Evolutionary conservation across 176 grass and related monocot genomes (phyloP), one percentile per base, ranked within the genome.

Genomic region (Phoenix dactylifera): DNA sequence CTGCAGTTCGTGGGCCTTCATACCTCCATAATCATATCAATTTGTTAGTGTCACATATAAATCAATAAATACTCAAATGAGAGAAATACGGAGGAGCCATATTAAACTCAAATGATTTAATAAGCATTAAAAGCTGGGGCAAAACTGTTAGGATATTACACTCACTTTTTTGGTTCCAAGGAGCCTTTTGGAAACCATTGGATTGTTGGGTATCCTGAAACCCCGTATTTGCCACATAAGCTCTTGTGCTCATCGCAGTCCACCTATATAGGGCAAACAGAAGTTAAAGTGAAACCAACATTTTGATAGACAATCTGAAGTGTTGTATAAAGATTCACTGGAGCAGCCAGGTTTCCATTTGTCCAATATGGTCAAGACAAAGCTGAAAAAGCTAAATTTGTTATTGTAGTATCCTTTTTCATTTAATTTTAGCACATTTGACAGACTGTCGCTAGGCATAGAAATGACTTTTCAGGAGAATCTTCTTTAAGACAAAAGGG

Each of bases 161-260:
- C 83, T 83, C 53, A 97, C 93, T 85, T 97, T 80, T 88, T 91
- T 3, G 93, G 75, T 72, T 97, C 87, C 70, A 91, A 80, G 23
- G 93, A 91, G 58, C 93, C 93, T 79, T 97, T 91, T 22, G 93
- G 81, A 26, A 97, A 97, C 92, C 87, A 97, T 49, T 91, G 93
- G 59, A 97, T 75, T 80, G 93, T 97, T 59, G 93, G 93, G 62
- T 97, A 97, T 18, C 93, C 81, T 59, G 83, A 77, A 80, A 97
- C 93, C 26, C 93, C 93, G 60, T 91, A 91, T 72, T 97, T 97
- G 81, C 84, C 83, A 79, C 93, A 97, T 60, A 97, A 17, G 73
- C 63, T 72, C 81, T 97, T 97, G 78, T 97, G 93, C 65, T 80
- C 71, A 68, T 97, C 93, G 6, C 93, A 97, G 50, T 97, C 93